phyloP scores from a whole-genome alignment of 2,329 filamentous ascomycete genomes.

The Lasiodiplodia gonubiensis region DNA sequence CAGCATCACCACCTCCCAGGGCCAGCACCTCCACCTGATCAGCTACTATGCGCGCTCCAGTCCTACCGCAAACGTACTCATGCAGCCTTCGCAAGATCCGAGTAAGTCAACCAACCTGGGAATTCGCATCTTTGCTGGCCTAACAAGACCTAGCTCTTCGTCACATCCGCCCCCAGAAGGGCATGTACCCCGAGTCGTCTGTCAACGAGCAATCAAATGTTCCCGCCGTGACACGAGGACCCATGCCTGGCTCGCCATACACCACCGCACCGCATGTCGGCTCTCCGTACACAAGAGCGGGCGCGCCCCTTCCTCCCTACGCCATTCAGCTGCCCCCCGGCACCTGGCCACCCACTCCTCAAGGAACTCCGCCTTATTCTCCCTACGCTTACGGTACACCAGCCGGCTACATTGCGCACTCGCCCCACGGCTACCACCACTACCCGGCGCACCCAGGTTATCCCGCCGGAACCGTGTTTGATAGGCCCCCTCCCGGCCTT shows the following conservation, averaged over 20 bases:
- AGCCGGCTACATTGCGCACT: constrained; percentile 25
- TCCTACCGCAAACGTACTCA: constrained; percentile 72
- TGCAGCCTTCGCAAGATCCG: constrained; percentile 82
- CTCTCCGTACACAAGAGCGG: constrained; percentile 53
- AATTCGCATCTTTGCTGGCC: not conserved
- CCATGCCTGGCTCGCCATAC: constrained; percentile 65
- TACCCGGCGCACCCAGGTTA: constrained; percentile 22
- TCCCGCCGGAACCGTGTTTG: constrained; percentile 41
- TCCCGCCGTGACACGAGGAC: constrained; percentile 79
- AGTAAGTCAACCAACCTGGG: constrained; percentile 30
- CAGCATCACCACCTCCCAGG: constrained; percentile 90
- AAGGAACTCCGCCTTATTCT: constrained; percentile 51
- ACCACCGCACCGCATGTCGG: constrained; percentile 61
- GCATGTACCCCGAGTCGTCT: constrained; percentile 96
- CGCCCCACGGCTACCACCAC: constrained; percentile 21
- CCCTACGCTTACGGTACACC: constrained; percentile 35
- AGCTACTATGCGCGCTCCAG: constrained; percentile 91
- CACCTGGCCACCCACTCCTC: constrained; percentile 48
- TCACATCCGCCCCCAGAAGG: constrained; percentile 84
- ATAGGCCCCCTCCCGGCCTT: constrained; percentile 46
- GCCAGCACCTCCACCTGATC: constrained; percentile 95
- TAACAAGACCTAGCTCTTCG: constrained; percentile 59
- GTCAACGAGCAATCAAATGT: constrained; percentile 83
- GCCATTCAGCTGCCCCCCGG: constrained; percentile 49
- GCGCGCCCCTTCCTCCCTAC: constrained; percentile 49